These are phyloP conservation scores for Candolleomyces efflorescens DNA, from an alignment of 768 basidiomycete genomes.

Conservation along the genomic window DNA sequence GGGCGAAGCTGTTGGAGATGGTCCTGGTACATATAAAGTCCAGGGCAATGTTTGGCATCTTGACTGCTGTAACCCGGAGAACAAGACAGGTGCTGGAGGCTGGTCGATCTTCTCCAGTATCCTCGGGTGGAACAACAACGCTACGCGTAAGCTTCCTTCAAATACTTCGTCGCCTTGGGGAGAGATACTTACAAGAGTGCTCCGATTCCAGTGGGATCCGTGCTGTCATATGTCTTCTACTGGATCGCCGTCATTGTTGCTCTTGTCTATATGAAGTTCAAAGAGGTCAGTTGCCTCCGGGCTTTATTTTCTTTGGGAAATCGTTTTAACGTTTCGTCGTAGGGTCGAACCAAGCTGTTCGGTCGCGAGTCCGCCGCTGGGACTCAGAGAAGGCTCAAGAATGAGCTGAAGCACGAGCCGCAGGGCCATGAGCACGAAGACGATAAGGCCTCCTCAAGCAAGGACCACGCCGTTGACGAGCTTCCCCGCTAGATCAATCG, in stretches of 20 bases:
- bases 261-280: constrained; percentile 66
- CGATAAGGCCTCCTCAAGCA: background rate
- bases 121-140: constrained; percentile 87
- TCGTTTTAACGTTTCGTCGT: background rate
- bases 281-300: constrained; percentile 34
- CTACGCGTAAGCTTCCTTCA: constrained; percentile 44
- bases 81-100: constrained; percentile 42
- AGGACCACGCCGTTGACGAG: too few species aligned
- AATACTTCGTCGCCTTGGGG: background rate
- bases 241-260: constrained; percentile 78
- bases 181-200: background rate
- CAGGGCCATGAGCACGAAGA: background rate
- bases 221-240: constrained; percentile 89
- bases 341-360: constrained; percentile 64
- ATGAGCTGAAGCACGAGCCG: background rate
- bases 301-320: background rate
- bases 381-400: background rate
- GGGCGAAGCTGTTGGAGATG: constrained; percentile 63
- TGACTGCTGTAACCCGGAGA: constrained; percentile 70
- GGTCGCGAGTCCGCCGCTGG: constrained; percentile 54
- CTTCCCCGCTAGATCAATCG: too few species aligned
- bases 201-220: constrained; percentile 53
- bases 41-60: constrained; percentile 87
- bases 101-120: constrained; percentile 85
- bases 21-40: constrained; percentile 82